phyloP scores from a whole-genome alignment of 1,139 yeast species.

The Hyphopichia buzzinii region DNA sequence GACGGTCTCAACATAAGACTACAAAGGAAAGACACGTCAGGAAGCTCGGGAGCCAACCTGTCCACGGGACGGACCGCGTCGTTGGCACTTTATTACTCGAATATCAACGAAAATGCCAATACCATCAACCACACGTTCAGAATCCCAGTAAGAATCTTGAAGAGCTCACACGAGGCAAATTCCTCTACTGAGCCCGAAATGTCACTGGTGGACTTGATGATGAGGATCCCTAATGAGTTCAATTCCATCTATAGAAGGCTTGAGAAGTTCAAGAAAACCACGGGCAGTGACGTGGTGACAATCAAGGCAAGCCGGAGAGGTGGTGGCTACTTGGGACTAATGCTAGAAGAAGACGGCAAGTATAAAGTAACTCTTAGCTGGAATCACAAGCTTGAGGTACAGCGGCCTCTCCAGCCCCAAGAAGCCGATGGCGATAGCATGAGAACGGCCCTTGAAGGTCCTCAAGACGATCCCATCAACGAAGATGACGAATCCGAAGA shows the following conservation, averaged over 20 bases:
- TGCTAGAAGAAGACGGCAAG: constrained; percentile 53
- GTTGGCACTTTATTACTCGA: constrained; percentile 50
- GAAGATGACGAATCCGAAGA: constrained; percentile 25
- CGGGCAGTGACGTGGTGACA: constrained; percentile 29
- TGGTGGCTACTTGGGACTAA: constrained; percentile 46
- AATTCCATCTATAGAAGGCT: constrained; percentile 48
- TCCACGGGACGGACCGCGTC: constrained; percentile 45
- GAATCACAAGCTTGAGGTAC: constrained; percentile 48
- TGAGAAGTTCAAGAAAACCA: constrained; percentile 51
- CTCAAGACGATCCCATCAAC: constrained; percentile 7
- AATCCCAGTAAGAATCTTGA: constrained; percentile 55
- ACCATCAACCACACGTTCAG: constrained; percentile 56
- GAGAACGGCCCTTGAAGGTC: not conserved
- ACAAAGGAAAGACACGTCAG: constrained; percentile 43
- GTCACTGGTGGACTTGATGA: constrained; percentile 44
- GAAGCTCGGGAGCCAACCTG: constrained; percentile 21
- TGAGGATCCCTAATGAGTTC: constrained; percentile 50
- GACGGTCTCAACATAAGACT: constrained; percentile 52
- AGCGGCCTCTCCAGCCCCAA: constrained; percentile 18
- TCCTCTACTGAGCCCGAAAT: constrained; percentile 49
- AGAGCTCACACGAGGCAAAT: constrained; percentile 41
- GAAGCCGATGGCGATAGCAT: constrained; percentile 14
- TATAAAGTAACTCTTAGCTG: constrained; percentile 54
- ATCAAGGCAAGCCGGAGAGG: constrained; percentile 32
- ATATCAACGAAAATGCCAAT: constrained; percentile 28